Base-by-base conservation (phyloP, 345 rosid genomes). In the Carallia pectinifolia region DNA sequence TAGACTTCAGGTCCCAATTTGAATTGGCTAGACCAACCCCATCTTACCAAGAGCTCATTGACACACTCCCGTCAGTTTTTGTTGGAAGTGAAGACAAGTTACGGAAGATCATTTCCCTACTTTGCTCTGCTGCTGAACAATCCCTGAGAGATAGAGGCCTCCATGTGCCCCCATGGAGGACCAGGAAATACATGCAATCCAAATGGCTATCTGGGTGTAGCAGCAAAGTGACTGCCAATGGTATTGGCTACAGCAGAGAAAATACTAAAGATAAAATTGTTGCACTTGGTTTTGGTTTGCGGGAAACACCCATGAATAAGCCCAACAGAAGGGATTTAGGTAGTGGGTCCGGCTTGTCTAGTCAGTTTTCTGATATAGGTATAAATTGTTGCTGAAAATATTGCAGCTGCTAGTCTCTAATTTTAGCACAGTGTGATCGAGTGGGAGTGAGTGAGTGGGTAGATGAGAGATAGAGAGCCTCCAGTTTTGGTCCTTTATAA, bases 91-190 rank as follows among this genome's bases (percentile, higher is more conserved):
- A 80, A 53, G 82, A 70, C 6, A 81, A 83, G 62, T 85, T 87
- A 13, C 62, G 52, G 38, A 66, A 62, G 60, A 64, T 85, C 6
- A 71, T 87, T 64, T 76, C 82, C 0, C 54, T 85, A 54, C 81
- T 87, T 50, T 83, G 89, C 74, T 71, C 82, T 5, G 86, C 87
- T 7, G 86, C 89, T 27, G 79, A 83, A 69, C 76, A 83, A 61
- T 85, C 89, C 19, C 79, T 85, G 8, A 73, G 47, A 52, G 82
- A 85, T 61, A 69, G 77, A 31, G 91, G 86, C 16, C 87, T 87
- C 37, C 84, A 87, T 62, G 50, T 87, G 29, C 91, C 91, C 2
- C 91, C 90, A 1, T 87, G 90, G 90, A 85, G 91, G 75, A 83
- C 85, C 36, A 67, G 37, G 23, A 7, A 71, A 8, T 84, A 84